phyloP scores from a whole-genome alignment of 1,139 yeast genomes.

The Taphrina confusa region DNA sequence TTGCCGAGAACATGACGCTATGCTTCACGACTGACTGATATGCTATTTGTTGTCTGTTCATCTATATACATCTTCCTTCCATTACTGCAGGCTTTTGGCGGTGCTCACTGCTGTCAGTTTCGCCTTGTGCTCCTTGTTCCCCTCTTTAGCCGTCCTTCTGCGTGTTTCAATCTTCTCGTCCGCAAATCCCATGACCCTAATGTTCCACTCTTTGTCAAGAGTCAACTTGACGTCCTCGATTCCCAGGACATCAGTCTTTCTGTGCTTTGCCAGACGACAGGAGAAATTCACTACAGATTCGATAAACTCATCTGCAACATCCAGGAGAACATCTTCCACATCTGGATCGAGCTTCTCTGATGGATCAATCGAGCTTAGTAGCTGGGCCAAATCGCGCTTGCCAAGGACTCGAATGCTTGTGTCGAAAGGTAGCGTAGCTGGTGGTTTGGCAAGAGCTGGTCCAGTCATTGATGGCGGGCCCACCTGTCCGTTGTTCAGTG shows the following conservation, averaged over 20 bases:
- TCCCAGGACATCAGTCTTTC: constrained; percentile 85
- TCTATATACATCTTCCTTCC: background rate
- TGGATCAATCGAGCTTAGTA: constrained; percentile 66
- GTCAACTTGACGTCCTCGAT: constrained; percentile 88
- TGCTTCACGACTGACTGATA: no score
- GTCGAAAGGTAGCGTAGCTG: constrained; percentile 39
- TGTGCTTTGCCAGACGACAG: constrained; percentile 89
- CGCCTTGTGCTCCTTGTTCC: constrained; percentile 69
- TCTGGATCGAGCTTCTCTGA: constrained; percentile 62
- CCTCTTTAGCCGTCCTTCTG: constrained; percentile 64
- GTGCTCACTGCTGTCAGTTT: constrained; percentile 65
- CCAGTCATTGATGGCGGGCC: constrained; percentile 38
- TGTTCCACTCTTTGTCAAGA: constrained; percentile 92
- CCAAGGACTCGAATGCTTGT: constrained; percentile 54
- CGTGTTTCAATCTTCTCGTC: constrained; percentile 86
- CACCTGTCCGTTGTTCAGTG: constrained; percentile 33
- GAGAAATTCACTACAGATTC: constrained; percentile 88
- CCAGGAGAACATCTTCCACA: constrained; percentile 60
- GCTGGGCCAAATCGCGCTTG: constrained; percentile 81
- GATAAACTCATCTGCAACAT: constrained; percentile 94
- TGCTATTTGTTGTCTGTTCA: background rate
- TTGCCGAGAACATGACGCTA: no score
- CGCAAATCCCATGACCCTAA: constrained; percentile 88
- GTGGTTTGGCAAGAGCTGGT: constrained; percentile 39
- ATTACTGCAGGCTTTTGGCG: constrained; percentile 35